A percentile compares a stretch with the other conserved stretches of the same genome.
phyloP scores from a whole-genome alignment of 306 rosid species.

The Myrica gale region DNA sequence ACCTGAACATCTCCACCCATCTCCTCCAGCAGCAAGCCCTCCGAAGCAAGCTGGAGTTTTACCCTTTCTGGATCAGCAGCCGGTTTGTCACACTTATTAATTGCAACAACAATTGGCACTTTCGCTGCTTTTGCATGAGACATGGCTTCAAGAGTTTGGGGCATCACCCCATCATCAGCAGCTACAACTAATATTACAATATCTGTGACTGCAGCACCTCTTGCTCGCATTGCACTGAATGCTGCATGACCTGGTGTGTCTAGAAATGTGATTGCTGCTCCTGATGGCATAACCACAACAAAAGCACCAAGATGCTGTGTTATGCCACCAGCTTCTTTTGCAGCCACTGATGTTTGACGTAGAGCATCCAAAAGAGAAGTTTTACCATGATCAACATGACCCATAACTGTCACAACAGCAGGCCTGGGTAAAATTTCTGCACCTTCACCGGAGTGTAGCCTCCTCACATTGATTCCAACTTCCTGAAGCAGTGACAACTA shows the following conservation, averaged over 20 bases:
- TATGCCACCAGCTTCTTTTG: conserved; percentile 92
- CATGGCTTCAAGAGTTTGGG: conserved; percentile 94
- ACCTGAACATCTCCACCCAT: conserved; percentile 98
- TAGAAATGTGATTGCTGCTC: conserved; percentile 89
- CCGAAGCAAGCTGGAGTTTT: conserved; percentile 84
- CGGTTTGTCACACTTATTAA: conserved; percentile 95
- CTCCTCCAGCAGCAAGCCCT: conserved; percentile 90
- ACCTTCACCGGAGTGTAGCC: conserved; percentile 79
- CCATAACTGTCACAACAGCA: conserved; percentile 96
- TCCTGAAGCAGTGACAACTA: conserved; percentile 55
- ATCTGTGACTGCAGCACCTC: conserved; percentile 96
- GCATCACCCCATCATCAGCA: conserved; percentile 98
- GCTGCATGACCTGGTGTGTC: conserved; percentile 99
- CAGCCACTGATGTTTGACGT: conserved; percentile 94
- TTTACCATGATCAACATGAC: conserved; percentile 97
- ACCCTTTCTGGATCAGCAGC: conserved; percentile 92
- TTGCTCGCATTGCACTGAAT: conserved; percentile 97
- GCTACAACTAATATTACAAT: conserved; percentile 93
- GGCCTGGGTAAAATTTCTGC: conserved; percentile 66
- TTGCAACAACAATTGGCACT: conserved; percentile 90
- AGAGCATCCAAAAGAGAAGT: conserved; percentile 93
- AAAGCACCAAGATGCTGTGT: conserved; percentile 98
- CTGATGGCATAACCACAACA: conserved; percentile 84
- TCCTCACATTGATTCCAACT: conserved; percentile 69
- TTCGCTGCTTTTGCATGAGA: conserved; percentile 89